Evolutionary conservation across 1,284 basidiomycete species (phyloP).

Genomic region (Cystobasidium slooffiae): DNA sequence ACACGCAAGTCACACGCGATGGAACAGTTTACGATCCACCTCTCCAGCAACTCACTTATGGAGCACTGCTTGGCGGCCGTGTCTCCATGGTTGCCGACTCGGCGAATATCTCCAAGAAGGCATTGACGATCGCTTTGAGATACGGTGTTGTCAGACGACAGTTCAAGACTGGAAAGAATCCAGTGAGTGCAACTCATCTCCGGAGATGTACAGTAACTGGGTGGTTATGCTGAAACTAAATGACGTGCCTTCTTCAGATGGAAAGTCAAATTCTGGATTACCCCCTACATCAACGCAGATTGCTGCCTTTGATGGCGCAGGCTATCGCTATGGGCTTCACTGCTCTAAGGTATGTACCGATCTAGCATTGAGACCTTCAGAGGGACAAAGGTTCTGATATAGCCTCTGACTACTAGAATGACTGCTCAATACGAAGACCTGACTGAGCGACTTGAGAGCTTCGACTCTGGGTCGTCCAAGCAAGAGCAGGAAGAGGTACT

Average conservation of each 20-base stretch:
- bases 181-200: slow-evolving; percentile 47
- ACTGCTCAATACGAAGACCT: slow-evolving; percentile 58
- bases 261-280: slow-evolving; percentile 66
- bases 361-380: no score
- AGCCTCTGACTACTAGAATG: slow-evolving; percentile 46
- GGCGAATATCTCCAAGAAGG: slow-evolving; percentile 63
- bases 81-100: slow-evolving; percentile 64
- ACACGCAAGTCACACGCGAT: slow-evolving; percentile 63
- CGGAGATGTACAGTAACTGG: no score
- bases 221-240: no score
- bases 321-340: slow-evolving; percentile 65
- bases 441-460: slow-evolving; percentile 61
- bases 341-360: slow-evolving; percentile 51
- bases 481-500: slow-evolving; percentile 57
- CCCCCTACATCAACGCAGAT: slow-evolving; percentile 65
- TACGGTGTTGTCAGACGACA: slow-evolving; percentile 65
- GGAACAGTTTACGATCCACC: slow-evolving; percentile 60
- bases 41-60: slow-evolving; percentile 65
- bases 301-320: slow-evolving; percentile 64
- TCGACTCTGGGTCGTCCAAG: slow-evolving; percentile 58
- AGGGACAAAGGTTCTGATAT: neutral
- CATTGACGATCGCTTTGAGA: slow-evolving; percentile 64
- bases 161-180: slow-evolving; percentile 60
- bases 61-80: slow-evolving; percentile 63
- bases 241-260: no score